Base-by-base conservation (phyloP, 352 stramenopile species). In the Globisporangium nagaii region DNA sequence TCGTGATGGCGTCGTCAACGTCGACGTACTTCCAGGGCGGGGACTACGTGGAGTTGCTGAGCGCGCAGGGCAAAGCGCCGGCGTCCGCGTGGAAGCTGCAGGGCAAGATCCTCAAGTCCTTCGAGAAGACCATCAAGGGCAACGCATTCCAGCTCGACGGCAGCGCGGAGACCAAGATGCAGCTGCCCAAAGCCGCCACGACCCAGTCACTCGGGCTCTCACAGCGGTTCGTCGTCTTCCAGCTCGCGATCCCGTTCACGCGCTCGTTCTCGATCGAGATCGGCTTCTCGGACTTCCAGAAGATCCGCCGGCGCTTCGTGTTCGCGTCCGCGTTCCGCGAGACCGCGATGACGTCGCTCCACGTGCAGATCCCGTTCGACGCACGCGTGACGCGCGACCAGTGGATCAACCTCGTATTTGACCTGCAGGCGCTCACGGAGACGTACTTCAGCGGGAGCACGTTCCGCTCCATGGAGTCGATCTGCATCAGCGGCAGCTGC, bases 131-230 rank as follows among this genome's bases (percentile, higher is more conserved):
- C 0, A 87, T 91, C 49, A 90, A 82, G 45, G 77, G 72, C 43
- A 92, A 94, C 54, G 68, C 72, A 3, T 93, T 90, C 56, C 60
- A 78, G 19, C 73, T 93, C n/a, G 80, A 90, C 34, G 84, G 86
- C 22, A 71, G 65, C 56, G 66, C 79, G 1, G 82, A 90, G 51
- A 93, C 82, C 9, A 86, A 85, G 48, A 88, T 95, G 73, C 76
- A 93, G 48, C 56, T 93, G 17, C 85, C 85, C 3, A 93, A 94
- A 62, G 59, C 56, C n/a, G 11, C 58, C 9, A 63, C 65, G 0
- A 59, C 58, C 6, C 60, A 64, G 4, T 70, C 65, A 2, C 54
- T 93, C 1, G 83, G 71, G 2, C 54, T 95, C 7, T 77, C 81
- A 2, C 86, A 95, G 52, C 70, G 82, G 9, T 93, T 93, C 46